These are phyloP conservation scores for Musa balbisiana DNA, from an alignment of 202 grass and related monocot species.

Conservation along the genomic window DNA sequence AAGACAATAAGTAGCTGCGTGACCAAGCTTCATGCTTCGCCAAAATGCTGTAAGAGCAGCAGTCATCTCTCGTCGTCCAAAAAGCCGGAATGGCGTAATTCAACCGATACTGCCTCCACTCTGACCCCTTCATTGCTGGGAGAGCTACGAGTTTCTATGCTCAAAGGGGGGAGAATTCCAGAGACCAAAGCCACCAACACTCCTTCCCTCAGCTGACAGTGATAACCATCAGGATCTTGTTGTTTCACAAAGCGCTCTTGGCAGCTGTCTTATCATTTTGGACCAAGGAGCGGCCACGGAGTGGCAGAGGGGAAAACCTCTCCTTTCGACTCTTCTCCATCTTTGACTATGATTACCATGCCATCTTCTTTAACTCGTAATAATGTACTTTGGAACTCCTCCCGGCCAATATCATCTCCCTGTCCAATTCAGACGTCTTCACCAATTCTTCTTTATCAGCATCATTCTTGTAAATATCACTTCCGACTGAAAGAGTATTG, in stretches of 20 bases:
- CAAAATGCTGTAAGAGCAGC: no score
- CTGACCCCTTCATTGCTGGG: background rate
- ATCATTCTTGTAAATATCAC: slow-evolving; percentile 90
- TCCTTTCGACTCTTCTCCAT: slow-evolving; percentile 38
- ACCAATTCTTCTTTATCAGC: slow-evolving; percentile 68
- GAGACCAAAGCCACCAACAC: background rate
- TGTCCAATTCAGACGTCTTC: slow-evolving; percentile 60
- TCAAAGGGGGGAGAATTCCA: slow-evolving; percentile 19
- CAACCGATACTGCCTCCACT: background rate
- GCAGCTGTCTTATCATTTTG: slow-evolving; percentile 42
- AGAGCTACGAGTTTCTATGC: slow-evolving; percentile 9
- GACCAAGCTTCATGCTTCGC: no score
- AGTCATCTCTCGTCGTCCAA: no score
- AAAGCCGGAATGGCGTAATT: no score
- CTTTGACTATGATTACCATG: slow-evolving; percentile 37
- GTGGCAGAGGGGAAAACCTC: slow-evolving; percentile 35
- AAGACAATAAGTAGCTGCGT: background rate
- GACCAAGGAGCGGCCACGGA: slow-evolving; percentile 33
- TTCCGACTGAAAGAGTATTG: slow-evolving; percentile 67
- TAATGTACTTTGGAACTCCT: slow-evolving; percentile 41
- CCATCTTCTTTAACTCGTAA: slow-evolving; percentile 66
- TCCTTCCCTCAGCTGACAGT: slow-evolving; percentile 41
- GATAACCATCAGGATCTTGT: slow-evolving; percentile 54
- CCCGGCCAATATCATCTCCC: slow-evolving; percentile 70
- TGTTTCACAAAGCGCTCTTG: slow-evolving; percentile 57